These are phyloP conservation scores for Penicillium lagena DNA, from an alignment of 495 filamentous ascomycete species.

Conservation along the genomic window DNA sequence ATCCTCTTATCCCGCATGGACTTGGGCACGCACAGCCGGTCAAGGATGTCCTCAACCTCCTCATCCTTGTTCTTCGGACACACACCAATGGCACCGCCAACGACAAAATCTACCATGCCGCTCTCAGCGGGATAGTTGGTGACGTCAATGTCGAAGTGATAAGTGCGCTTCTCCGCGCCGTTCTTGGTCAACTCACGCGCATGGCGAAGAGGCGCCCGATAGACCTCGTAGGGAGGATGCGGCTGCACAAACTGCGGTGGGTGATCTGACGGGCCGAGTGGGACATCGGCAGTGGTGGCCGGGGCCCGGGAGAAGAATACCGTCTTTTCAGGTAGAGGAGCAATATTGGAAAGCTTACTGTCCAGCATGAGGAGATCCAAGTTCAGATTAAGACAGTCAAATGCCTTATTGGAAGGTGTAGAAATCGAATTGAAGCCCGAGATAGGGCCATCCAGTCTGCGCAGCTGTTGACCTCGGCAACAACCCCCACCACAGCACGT, in stretches of 20 bases:
- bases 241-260: slow-evolving; percentile 89
- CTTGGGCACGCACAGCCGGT: slow-evolving; percentile 68
- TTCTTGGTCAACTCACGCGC: slow-evolving; percentile 78
- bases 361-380: slow-evolving; percentile 64
- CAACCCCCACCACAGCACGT: slow-evolving; percentile 92
- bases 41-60: slow-evolving; percentile 76
- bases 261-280: slow-evolving; percentile 42
- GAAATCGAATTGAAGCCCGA: slow-evolving; percentile 50
- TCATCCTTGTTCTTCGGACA: slow-evolving; percentile 76
- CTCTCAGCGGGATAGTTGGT: slow-evolving; percentile 87
- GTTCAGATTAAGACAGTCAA: slow-evolving; percentile 66
- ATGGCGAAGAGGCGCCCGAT: slow-evolving; percentile 72
- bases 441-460: slow-evolving; percentile 34
- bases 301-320: slow-evolving; percentile 55
- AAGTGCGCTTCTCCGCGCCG: slow-evolving; percentile 96
- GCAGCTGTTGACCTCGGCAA: slow-evolving; percentile 62
- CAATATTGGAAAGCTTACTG: slow-evolving; percentile 61
- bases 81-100: slow-evolving; percentile 91
- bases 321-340: slow-evolving; percentile 66
- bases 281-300: slow-evolving; percentile 24
- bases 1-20: slow-evolving; percentile 77
- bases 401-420: slow-evolving; percentile 75
- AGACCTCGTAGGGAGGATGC: slow-evolving; percentile 90
- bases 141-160: slow-evolving; percentile 94
- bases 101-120: slow-evolving; percentile 84